Evolutionary conservation across 2,329 filamentous ascomycete genomes (phyloP), one percentile per base, ranked within the genome.

Genomic region (Penicillium janthinellum): DNA sequence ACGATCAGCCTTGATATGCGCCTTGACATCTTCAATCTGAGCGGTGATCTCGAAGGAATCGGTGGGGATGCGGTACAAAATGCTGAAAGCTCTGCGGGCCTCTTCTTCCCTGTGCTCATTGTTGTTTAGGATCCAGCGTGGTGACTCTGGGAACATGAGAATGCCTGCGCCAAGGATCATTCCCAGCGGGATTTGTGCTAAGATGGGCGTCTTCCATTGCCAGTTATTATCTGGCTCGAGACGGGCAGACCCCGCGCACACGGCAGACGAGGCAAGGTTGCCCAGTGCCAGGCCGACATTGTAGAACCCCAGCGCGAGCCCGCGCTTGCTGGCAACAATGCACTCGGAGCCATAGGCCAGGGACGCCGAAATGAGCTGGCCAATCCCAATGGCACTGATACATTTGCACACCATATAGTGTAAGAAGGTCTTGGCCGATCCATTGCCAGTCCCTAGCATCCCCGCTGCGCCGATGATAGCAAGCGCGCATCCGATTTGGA

Each of bases 201-300:
- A 50, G 17, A 73, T 73, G 0, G 70, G 70, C 4, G 66, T 71
- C 51, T 71, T 69, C 71, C 71, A 73, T 8, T 70, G 64, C 68
- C 69, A 70, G 20, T 73, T 63, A 44, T 66, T 73, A 0, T 31
- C 53, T 1, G 66, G 52, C 28, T 69, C 63, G 4, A 71, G 58
- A 37, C 58, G 61, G 0, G 69, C 64, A 25, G 70, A 70, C 4
- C 65, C 70, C 3, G 66, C 64, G 54, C 70, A 72, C 2, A 73
- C 69, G 1, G 70, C 71, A 2, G 64, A 62, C 8, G 70, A 65
- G 4, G 64, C 65, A 20, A 71, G 61, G 47, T 71, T 71, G 0
- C 71, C 71, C 54, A 65, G 20, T 1, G 70, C 70, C 11, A 70
- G 51, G 2, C 71, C 71, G 22, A 71, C 58, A 25, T 70, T 71